Evolutionary conservation across 306 rosid species (phyloP), one percentile per base, ranked within the genome.

Genomic region (Lathyrus oleraceus): DNA sequence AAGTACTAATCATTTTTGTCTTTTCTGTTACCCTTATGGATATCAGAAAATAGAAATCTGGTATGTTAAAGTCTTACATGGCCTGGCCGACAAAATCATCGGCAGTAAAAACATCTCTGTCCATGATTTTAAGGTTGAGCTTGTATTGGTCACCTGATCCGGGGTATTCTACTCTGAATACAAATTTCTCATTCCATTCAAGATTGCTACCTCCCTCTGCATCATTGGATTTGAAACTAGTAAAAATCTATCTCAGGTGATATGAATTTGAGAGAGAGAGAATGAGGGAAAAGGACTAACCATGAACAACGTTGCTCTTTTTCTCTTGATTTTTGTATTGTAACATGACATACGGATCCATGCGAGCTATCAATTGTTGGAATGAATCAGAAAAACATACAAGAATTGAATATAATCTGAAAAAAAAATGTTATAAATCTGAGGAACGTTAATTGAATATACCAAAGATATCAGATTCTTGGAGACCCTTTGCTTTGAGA

Each of bases 281-380:
- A 68, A 61, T 15, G 20, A 40, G 53, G 60, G 15, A 27, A 70
- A 36, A 65, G 62, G 9, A 38, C 83, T 15, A 76, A 93, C 97
- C 91, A 81, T 76, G 81, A 48, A 90, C 69, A 8, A 88, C 94
- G 40, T 76, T 51, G 87, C 87, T 93, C 84, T 84, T 91, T 71
- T 35, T 87, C 67, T 91, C 97, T 68, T 91, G 96, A 73, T 81
- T 77, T 76, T 88, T 88, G 84, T 91, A 91, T 71, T 84, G 85
- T 32, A 88, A 78, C 82, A 85, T 43, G 58, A 91, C 96, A 74
- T 91, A 88, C n/a, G 97, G 97, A 83, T 91, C 96, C 82, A 81
- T 85, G 7, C 76, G 73, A 72, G 81, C 97, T 91, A 67, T 65
- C 65, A 72, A 67, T 38, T 13, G 53, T 70, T 64, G 51, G 54